Base-by-base conservation (phyloP, 805 yeast genomes). In the Saturnispora gosingensis region DNA sequence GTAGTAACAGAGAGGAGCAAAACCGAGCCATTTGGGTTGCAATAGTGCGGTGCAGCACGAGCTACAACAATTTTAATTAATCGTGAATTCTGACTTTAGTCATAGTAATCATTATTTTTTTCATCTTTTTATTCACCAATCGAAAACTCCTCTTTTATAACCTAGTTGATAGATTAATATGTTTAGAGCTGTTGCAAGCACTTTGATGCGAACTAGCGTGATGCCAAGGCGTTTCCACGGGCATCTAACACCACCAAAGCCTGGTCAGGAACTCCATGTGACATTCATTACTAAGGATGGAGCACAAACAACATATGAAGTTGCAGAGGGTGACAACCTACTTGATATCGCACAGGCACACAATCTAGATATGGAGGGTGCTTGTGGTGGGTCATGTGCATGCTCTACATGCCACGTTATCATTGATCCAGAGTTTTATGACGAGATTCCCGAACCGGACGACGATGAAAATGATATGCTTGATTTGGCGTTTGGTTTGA, bases 351-450 rank as follows among this genome's bases (percentile, higher is more conserved):
- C 98, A 5, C 98, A 93, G 70, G 95, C 93, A 3, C 70, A 90
- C 64, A 85, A 90, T 61, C 68, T 93, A 53, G 99, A 93, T 58
- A 90, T 93, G 93, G 99, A 93, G 67, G 96, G 83, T 44, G 99
- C 99, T 0, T 93, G 99, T 69, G 99, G 99, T 22, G 99, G 98
- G 3, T 88, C 97, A 4, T 93, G 99, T 74, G 99, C 99, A 1
- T 93, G 99, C 67, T 89, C 97, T 5, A 93, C 99, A 0, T 93
- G 99, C 65, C 99, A 93, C 69, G 83, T 93, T 50, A 91, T 93
- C 48, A 89, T 93, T 39, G 99, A 93, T 65, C 98, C 99, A 0
- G 97, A 85, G 45, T 89, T 73, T 66, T 93, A 88, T 69, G 99
- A 93, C 63, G 78, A 72, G 47, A 79, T 93, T 57, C 96, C 93